A percentile compares a stretch with the other conserved stretches of the same genome.
These are phyloP conservation scores for Pseudohyphozyma bogoriensis DNA, from an alignment of 768 basidiomycete species.

Conservation along the genomic window DNA sequence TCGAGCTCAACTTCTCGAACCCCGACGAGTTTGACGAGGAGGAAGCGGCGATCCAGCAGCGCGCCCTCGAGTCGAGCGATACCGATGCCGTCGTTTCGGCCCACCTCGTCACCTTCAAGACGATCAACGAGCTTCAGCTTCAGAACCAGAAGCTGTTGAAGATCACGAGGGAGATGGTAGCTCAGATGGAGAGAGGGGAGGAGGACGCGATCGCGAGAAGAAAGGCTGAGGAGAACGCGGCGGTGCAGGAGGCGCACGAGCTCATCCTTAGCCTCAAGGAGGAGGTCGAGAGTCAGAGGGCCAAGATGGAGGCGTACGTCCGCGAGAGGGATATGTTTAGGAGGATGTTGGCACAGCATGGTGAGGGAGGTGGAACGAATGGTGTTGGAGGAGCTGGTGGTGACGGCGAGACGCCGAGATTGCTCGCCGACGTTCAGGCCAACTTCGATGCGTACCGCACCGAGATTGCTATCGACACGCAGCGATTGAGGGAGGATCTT, in stretches of 20 bases:
- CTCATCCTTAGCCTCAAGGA: conserved; percentile 70
- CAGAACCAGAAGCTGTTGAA: conserved; percentile 83
- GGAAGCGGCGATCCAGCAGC: conserved; percentile 68
- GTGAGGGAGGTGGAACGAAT: conserved; percentile 40
- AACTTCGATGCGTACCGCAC: conserved; percentile 70
- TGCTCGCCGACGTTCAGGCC: conserved; percentile 61
- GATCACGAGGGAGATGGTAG: conserved; percentile 70
- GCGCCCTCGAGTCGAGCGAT: conserved; percentile 29
- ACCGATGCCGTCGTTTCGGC: conserved; percentile 70
- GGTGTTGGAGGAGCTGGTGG: conserved; percentile 34
- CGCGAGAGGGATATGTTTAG: conserved; percentile 81
- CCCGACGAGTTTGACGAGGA: conserved; percentile 40
- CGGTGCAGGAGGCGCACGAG: conserved; percentile 76
- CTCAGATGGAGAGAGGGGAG: conserved; percentile 58
- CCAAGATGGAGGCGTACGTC: conserved; percentile 65
- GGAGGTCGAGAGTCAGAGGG: conserved; percentile 69
- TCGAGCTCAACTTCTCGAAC: conserved; percentile 43
- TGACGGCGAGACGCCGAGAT: conserved; percentile 42
- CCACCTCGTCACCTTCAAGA: conserved; percentile 75
- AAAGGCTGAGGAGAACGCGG: conserved; percentile 43
- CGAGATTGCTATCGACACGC: conserved; percentile 71
- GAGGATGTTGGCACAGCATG: conserved; percentile 53
- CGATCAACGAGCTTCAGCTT: conserved; percentile 66
- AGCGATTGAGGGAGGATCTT: conserved; percentile 61
- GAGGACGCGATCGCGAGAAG: conserved; percentile 49